Evolutionary conservation across 192 early-diverging fungal species (phyloP).

Genomic region (Umbelopsis isabellina): DNA sequence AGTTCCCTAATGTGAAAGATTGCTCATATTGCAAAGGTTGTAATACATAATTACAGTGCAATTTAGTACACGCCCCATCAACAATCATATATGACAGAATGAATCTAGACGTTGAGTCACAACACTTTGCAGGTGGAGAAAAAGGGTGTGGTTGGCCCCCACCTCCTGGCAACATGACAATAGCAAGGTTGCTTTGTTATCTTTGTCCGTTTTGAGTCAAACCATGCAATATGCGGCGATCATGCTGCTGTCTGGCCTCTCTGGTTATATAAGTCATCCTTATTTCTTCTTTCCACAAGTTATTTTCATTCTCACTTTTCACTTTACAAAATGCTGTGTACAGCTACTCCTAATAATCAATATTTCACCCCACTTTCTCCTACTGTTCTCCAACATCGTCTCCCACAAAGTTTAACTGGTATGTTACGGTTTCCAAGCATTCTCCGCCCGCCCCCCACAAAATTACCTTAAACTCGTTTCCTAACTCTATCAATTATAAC

Average conservation of each 20-base stretch:
- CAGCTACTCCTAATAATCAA: constrained; percentile 19
- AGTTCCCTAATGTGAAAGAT: no score
- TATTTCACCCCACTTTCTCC: not conserved
- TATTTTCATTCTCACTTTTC: not conserved
- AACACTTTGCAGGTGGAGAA: no score
- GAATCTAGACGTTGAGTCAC: no score
- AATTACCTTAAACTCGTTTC: not conserved
- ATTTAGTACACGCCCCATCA: no score
- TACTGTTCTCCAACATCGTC: constrained; percentile 1
- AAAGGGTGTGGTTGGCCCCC: not conserved
- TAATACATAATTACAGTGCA: no score
- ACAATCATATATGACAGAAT: no score
- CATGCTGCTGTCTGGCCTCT: not conserved
- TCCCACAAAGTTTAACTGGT: constrained; percentile 11
- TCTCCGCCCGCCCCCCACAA: not conserved
- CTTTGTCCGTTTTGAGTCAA: constrained; percentile 7
- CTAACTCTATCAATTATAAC: not conserved
- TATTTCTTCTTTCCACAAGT: not conserved
- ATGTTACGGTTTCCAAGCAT: not conserved
- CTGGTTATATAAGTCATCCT: constrained; percentile 1
- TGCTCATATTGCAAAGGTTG: no score
- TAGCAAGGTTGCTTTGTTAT: constrained; percentile 21
- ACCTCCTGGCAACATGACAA: constrained; percentile 21
- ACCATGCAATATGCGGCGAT: constrained; percentile 14
- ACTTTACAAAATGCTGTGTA: not conserved